A percentile compares a stretch with the other conserved stretches of the same genome.
Conservation (phyloP, 2,329 filamentous ascomycete genomes). For the Chaetomium sp. region DNA sequence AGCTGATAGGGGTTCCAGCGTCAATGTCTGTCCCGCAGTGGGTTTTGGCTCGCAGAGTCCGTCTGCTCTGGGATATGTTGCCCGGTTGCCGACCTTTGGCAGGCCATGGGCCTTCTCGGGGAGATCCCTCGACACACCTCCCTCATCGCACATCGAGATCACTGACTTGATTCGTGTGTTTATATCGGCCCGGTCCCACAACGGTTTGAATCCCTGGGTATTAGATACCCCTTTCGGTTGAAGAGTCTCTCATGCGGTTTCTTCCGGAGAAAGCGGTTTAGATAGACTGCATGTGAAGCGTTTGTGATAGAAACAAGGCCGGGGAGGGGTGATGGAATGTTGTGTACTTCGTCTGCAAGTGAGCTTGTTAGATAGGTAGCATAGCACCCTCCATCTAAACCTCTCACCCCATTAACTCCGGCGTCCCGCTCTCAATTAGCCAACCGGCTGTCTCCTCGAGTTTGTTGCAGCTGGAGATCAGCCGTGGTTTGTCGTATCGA, state of each 20-base stretch:
- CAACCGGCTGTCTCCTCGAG: neutral
- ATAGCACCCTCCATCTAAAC: neutral
- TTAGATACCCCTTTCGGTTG: constrained; percentile 39
- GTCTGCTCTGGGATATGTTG: constrained; percentile 50
- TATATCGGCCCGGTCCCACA: constrained; percentile 40
- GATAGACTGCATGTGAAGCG: neutral
- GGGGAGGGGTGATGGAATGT: neutral
- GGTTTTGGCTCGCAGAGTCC: constrained; percentile 50
- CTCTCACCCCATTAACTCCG: neutral
- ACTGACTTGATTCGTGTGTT: neutral
- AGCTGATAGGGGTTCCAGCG: constrained; percentile 65
- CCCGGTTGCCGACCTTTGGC: constrained; percentile 52
- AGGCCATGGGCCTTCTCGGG: constrained; percentile 52
- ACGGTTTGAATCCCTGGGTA: constrained; percentile 41
- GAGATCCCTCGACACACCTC: constrained; percentile 13
- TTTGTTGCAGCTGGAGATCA: neutral
- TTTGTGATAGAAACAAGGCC: neutral
- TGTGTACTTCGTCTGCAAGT: neutral
- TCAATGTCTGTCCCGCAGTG: constrained; percentile 62
- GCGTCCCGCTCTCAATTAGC: neutral
- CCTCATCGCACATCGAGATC: neutral
- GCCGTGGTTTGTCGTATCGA: neutral
- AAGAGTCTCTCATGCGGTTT: constrained; percentile 2
- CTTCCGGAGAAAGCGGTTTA: neutral
- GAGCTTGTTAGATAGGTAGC: neutral